Percentiles rank a stretch among this genome's conserved stretches.
Evolutionary conservation across 2,329 filamentous ascomycete species (phyloP).

Genomic region (Penicillium sp.): DNA sequence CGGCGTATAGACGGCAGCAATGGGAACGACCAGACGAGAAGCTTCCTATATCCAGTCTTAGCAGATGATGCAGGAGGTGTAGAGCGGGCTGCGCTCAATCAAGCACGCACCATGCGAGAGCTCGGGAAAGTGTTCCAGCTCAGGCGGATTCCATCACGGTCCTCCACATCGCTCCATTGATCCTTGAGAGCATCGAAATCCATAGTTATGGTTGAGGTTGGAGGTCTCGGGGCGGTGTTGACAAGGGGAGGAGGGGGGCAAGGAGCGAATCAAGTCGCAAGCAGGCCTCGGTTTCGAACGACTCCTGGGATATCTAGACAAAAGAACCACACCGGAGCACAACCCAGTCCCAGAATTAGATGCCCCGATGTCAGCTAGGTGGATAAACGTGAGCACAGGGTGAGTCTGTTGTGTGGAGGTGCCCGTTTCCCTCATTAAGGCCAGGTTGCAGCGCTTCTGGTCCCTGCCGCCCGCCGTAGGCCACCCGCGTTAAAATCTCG

Average conservation of each 20-base stretch:
- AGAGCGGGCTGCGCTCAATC: slow-evolving; percentile 11
- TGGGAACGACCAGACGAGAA: slow-evolving; percentile 90
- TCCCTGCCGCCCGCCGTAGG: slow-evolving; percentile 38
- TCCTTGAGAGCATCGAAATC: slow-evolving; percentile 94
- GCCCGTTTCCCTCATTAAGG: slow-evolving; percentile 41
- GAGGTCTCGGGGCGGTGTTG: slow-evolving; percentile 27
- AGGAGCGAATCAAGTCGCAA: slow-evolving; percentile 21
- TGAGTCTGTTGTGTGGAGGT: slow-evolving; percentile 43
- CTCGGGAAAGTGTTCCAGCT: slow-evolving; percentile 99
- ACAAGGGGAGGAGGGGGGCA: slow-evolving; percentile 30
- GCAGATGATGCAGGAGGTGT: slow-evolving; percentile 20
- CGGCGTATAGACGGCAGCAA: slow-evolving; percentile 93
- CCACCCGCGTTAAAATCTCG: slow-evolving; percentile 34
- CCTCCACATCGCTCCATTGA: slow-evolving; percentile 95
- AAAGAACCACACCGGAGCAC: slow-evolving; percentile 32
- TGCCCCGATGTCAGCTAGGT: slow-evolving; percentile 34
- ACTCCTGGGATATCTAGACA: slow-evolving; percentile 26
- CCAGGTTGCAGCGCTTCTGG: slow-evolving; percentile 51
- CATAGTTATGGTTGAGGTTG: slow-evolving; percentile 59
- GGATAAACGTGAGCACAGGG: slow-evolving; percentile 32
- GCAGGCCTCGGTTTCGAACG: slow-evolving; percentile 20
- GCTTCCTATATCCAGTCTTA: slow-evolving; percentile 70
- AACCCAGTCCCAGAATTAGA: slow-evolving; percentile 33
- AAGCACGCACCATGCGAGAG: slow-evolving; percentile 80
- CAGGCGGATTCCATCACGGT: slow-evolving; percentile 90